phyloP scores from a whole-genome alignment of 2,329 filamentous ascomycete genomes.

The Aspergillus versicolor region DNA sequence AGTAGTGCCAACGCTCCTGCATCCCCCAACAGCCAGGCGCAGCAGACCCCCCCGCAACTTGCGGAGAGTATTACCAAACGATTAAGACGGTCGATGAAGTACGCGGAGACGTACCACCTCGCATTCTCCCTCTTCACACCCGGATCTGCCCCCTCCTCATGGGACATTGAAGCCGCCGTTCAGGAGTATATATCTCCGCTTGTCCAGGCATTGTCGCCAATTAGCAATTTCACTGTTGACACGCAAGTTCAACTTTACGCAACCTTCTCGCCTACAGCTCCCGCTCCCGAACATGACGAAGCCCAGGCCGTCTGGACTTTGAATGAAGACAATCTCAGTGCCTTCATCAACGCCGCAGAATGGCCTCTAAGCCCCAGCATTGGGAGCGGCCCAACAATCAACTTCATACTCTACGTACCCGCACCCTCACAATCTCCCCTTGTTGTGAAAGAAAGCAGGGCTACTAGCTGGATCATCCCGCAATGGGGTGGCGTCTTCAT shows the following conservation, averaged over 20 bases:
- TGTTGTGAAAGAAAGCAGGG: slow-evolving; percentile 57
- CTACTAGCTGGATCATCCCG: slow-evolving; percentile 86
- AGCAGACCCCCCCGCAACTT: slow-evolving; percentile 44
- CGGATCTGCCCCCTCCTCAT: slow-evolving; percentile 73
- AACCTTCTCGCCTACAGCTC: slow-evolving; percentile 62
- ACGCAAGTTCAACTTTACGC: slow-evolving; percentile 96
- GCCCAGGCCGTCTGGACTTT: slow-evolving; percentile 63
- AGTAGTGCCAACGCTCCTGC: slow-evolving; percentile 22
- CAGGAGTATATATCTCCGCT: slow-evolving; percentile 79
- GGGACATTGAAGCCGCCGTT: slow-evolving; percentile 85
- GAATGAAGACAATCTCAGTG: slow-evolving; percentile 81
- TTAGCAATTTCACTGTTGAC: slow-evolving; percentile 94
- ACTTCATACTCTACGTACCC: slow-evolving; percentile 90
- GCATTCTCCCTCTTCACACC: slow-evolving; percentile 94
- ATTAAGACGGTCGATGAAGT: slow-evolving; percentile 82
- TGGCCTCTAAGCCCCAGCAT: slow-evolving; percentile 96
- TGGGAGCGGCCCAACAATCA: slow-evolving; percentile 87
- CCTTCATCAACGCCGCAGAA: slow-evolving; percentile 96
- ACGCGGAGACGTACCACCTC: slow-evolving; percentile 89
- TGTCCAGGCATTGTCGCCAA: slow-evolving; percentile 72
- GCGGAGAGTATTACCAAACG: slow-evolving; percentile 64
- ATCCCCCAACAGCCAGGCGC: slow-evolving; percentile 25
- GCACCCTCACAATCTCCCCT: slow-evolving; percentile 64
- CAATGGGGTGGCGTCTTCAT: slow-evolving; percentile 87
- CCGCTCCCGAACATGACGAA: slow-evolving; percentile 55